Evolutionary conservation across 2,329 filamentous ascomycete genomes (phyloP), one percentile per base, ranked within the genome.

Genomic region (Aspergillus jensenii): DNA sequence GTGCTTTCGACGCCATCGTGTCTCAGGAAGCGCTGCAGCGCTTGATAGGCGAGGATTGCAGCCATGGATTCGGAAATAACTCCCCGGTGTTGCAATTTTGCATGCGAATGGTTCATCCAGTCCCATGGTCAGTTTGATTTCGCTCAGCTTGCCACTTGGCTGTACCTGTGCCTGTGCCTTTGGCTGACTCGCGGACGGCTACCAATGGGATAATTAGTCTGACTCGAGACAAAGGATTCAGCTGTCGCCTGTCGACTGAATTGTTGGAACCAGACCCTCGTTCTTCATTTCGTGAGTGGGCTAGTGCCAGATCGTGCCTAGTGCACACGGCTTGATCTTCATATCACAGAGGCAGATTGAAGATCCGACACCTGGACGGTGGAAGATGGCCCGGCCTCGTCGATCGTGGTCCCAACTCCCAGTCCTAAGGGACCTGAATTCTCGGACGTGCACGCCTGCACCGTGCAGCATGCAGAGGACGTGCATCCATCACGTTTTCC

Each of bases 291-390:
- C 43, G 6, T 12, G 21, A 23, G 19, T 17, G 12, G 11, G 8
- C 6, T 15, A 6, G 43, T 14, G 17, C 43, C 19, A 25, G 43
- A 41, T 21, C 35, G 37, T 52, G 49, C 39, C 39, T 15, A 19
- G 43, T 19, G 31, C 44, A 55, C 43, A 55, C 43, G 44, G 44
- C 43, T 55, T 25, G 45, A 31, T 48, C 27, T 33, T 48, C 45
- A 52, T 31, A 31, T 31, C 27, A 31, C 37, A 43, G 23, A 35
- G n/a, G 15, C 27, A 35, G 14, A 52, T 25, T 52, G 40, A 21
- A 37, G 50, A 52, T 52, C 50, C 33, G 25, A 52, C 27, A 43
- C 9, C 14, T 37, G 31, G 23, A 15, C 33, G 21, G 46, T 48
- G 41, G 44, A 31, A 31, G 27, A 31, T 31, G 27, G 27, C 37